Evolutionary conservation across 495 filamentous ascomycete genomes (phyloP), one percentile per base, ranked within the genome.

Genomic region (Xylaria sp.): DNA sequence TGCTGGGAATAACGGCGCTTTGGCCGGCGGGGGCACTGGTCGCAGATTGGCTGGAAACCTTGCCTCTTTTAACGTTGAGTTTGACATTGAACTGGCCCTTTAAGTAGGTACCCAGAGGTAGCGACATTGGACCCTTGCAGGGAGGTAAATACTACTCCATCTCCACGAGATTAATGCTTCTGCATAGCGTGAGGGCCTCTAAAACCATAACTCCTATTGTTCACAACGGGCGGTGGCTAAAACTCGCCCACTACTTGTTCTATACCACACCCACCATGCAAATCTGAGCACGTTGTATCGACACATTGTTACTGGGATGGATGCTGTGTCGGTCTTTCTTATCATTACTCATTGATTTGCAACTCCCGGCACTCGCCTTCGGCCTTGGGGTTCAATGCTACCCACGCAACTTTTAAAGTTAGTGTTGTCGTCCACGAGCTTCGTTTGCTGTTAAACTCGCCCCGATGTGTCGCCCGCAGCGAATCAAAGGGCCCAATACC

Each of bases 21-120:
- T 19, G 21, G 2, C 63, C 48, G 48, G 33, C 17, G 5, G 63
- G n/a, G 26, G 9, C 24, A 2, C 46, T 29, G 63, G 29, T 4
- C 62, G 11, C 46, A 19, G n/a, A 67, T 67, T 67, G 63, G 63
- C 46, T 19, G n/a, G n/a, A 52, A 5, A 35, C 48, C 46, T 41
- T 2, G 48, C 4, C 63, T 9, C 5, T 33, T 21, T 53, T 14
- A 14, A 67, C 63, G 63, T 67, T 48, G 35, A 8, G n/a, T n/a
- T n/a, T 2, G 17, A 15, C 55, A 33, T 33, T n/a, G 31, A 57
- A 33, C 21, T n/a, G 26, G 52, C 52, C 26, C 8, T 6, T 15
- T 26, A 21, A 5, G 26, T 7, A 33, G 14, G 53, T n/a, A 58
- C 53, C 53, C 24, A 35, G 53, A 58, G 29, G 29, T n/a, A 35